phyloP scores from a whole-genome alignment of 345 rosid species.

The Salix udensis region DNA sequence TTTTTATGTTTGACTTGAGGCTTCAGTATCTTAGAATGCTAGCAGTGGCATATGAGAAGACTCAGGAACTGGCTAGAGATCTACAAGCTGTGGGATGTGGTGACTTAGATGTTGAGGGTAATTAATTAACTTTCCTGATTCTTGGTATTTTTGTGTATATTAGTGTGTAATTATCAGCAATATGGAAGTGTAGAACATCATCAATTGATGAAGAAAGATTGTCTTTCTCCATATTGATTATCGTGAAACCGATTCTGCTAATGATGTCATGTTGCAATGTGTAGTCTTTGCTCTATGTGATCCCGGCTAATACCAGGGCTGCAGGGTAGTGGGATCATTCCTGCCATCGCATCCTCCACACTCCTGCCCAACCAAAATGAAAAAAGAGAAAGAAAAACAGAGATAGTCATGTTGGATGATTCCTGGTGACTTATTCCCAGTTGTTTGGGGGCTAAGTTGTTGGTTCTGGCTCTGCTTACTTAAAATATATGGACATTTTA shows the following conservation, averaged over 20 bases:
- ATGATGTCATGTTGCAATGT: background rate
- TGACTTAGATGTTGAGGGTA: slow-evolving; percentile 96
- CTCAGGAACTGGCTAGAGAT: slow-evolving; percentile 94
- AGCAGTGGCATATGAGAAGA: slow-evolving; percentile 94
- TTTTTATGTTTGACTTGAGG: slow-evolving; percentile 35
- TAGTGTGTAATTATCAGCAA: background rate
- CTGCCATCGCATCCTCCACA: background rate
- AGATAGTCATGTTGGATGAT: background rate
- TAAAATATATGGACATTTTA: background rate
- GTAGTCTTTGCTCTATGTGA: background rate
- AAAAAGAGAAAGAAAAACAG: background rate
- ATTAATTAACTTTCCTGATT: slow-evolving; percentile 6
- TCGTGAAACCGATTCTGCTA: background rate
- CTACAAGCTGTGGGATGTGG: slow-evolving; percentile 94
- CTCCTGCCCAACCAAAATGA: background rate
- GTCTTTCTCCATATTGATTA: background rate
- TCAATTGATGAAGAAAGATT: background rate
- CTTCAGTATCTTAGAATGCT: slow-evolving; percentile 96
- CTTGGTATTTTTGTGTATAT: background rate
- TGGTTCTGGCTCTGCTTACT: background rate
- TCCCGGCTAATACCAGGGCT: background rate
- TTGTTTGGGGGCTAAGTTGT: background rate
- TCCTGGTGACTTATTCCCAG: background rate
- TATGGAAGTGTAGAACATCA: background rate
- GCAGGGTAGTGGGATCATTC: background rate